phyloP scores from a whole-genome alignment of 768 basidiomycete species.

The Trametes cinnabarina region DNA sequence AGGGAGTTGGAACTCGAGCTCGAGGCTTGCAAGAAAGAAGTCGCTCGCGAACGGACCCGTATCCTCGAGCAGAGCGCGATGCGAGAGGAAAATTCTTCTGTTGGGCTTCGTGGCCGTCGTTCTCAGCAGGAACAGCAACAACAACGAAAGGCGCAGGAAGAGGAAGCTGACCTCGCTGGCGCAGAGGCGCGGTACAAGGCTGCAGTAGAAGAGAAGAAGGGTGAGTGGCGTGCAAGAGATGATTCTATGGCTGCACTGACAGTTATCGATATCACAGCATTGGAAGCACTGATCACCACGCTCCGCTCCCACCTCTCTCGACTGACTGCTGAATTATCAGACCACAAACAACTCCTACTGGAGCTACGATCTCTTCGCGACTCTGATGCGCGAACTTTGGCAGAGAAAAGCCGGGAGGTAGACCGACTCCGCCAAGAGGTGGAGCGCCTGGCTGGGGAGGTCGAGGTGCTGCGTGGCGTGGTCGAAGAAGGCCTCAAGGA shows the following conservation, averaged over 20 bases:
- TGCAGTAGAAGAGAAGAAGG: slow-evolving; percentile 87
- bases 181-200: slow-evolving; percentile 57
- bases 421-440: slow-evolving; percentile 70
- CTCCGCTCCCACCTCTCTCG: slow-evolving; percentile 74
- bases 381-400: slow-evolving; percentile 53
- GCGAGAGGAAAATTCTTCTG: slow-evolving; percentile 40
- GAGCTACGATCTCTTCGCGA: slow-evolving; percentile 66
- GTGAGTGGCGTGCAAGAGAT: too few species aligned
- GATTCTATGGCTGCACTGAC: slow-evolving; percentile 13
- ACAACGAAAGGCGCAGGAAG: slow-evolving; percentile 31
- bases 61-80: slow-evolving; percentile 38
- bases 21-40: slow-evolving; percentile 79
- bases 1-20: slow-evolving; percentile 84
- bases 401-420: slow-evolving; percentile 66
- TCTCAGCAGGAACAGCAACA: slow-evolving; percentile 12
- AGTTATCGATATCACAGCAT: slow-evolving; percentile 44
- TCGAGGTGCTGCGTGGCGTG: slow-evolving; percentile 80
- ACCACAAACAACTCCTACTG: slow-evolving; percentile 67
- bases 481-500: slow-evolving; percentile 87
- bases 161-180: slow-evolving; percentile 35
- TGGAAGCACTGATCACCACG: slow-evolving; percentile 75
- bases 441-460: slow-evolving; percentile 78
- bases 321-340: slow-evolving; percentile 74
- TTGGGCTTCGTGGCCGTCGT: background rate
- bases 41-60: slow-evolving; percentile 63